A percentile compares a stretch with the other conserved stretches of the same genome.
Evolutionary conservation across 2,329 filamentous ascomycete genomes (phyloP).

Genomic region (Bipolaris sorokiniana): DNA sequence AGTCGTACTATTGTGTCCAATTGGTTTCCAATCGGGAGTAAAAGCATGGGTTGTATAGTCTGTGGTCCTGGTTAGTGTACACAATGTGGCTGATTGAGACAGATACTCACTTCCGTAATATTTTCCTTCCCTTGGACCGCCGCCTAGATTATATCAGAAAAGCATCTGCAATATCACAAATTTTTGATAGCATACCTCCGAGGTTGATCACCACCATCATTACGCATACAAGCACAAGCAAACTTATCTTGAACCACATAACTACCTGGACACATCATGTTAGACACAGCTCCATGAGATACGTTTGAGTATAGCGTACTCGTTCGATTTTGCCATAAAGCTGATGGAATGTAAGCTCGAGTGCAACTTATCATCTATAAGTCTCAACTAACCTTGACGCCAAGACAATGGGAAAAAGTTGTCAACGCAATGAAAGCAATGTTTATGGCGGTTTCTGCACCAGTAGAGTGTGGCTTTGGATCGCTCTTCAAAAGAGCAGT

Average conservation of each 20-base stretch:
- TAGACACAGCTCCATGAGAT: neutral
- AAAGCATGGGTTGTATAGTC: conserved; percentile 33
- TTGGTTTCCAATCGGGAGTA: conserved; percentile 32
- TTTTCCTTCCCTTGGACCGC: conserved; percentile 17
- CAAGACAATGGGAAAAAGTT: conserved; percentile 33
- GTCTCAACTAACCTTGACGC: conserved; percentile 21
- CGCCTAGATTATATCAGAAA: conserved; percentile 7
- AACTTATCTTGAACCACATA: conserved; percentile 40
- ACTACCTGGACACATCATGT: conserved; percentile 22
- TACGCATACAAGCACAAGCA: conserved; percentile 35
- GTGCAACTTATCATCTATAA: neutral
- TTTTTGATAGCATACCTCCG: conserved; percentile 21
- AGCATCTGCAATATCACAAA: conserved; percentile 3
- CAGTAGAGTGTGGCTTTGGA: conserved; percentile 14
- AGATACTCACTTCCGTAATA: conserved; percentile 19
- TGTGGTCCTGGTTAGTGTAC: neutral
- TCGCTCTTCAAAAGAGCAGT: conserved; percentile 25
- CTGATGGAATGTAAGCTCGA: conserved; percentile 16
- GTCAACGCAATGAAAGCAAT: conserved; percentile 29
- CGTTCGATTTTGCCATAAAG: conserved; percentile 42
- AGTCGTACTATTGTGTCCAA: conserved; percentile 23
- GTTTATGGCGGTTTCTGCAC: conserved; percentile 28
- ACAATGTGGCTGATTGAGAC: neutral
- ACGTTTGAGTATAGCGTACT: conserved; percentile 3
- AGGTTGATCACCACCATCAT: conserved; percentile 37